Base-by-base conservation (phyloP, 768 basidiomycete species). In the Gautieria morchelliformis region DNA sequence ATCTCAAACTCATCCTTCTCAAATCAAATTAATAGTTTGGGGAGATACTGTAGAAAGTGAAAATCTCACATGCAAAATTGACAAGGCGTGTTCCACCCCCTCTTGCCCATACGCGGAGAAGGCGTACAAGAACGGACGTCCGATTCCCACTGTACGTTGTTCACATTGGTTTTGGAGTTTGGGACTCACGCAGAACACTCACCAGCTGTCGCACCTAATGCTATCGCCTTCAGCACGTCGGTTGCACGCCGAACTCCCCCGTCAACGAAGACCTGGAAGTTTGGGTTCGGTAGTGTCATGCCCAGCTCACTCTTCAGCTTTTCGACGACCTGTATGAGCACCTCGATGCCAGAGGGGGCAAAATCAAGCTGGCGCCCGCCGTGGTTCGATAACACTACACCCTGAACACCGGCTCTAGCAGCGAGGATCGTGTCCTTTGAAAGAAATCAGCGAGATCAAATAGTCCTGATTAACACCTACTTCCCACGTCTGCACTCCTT, bases 1-100 rank as follows among this genome's bases (percentile, higher is more conserved):
- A 98, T 97, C 75, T 94, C 91, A 64, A 99, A 92, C 69, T 99
- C 95, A 63, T 94, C 91, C 92, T 97, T 17, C n/a, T 1, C 22
- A 63, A 12, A 60, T 45, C 19, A 41, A 48, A 27, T 37, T 5
- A 1, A 15, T 39, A 10, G 22, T 46, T 32, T 33, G 17, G 48
- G 17, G 17, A 20, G 22, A 44, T 33, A n/a, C n/a, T n/a, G n/a
- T n/a, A 32, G 4, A 24, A 70, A 45, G 70, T 66, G 52, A 50
- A 46, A 49, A 14, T 27, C 6, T 57, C 63, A 87, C 89, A 61
- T 78, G 77, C 47, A 94, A 69, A 52, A 95, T 89, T 63, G 89
- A 79, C 53, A 96, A 65, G 0, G 90, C 89, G 61, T 79, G 83
- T 53, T 89, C 85, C 24, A 95, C 87, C 9, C 95, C 95, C 24